A percentile compares a stretch with the other conserved stretches of the same genome.
Conservation (phyloP, 257 asterid species). For the Solanum pinnatisectum region DNA sequence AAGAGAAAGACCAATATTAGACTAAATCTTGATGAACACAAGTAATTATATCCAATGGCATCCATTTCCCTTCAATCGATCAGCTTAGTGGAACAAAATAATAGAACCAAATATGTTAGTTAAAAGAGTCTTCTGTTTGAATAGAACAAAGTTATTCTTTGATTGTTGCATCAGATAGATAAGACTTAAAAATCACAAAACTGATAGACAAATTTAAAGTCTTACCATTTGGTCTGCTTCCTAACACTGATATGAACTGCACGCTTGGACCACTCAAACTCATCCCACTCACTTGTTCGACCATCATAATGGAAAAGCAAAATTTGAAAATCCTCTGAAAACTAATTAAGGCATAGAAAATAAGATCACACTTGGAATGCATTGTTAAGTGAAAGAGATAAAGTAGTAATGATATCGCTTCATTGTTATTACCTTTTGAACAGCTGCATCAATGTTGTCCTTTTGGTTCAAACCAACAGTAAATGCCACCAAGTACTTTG, state of each 20-base stretch:
- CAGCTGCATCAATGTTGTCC: slow-evolving; percentile 59
- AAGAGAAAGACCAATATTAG: slow-evolving; percentile 4
- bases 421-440: slow-evolving; percentile 59
- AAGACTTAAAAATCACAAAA: neutral
- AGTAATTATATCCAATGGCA: neutral
- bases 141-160: neutral
- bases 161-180: neutral
- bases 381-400: neutral
- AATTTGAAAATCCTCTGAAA: slow-evolving; percentile 90
- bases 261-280: slow-evolving; percentile 86
- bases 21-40: neutral
- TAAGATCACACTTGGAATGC: neutral
- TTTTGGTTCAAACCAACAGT: slow-evolving; percentile 88
- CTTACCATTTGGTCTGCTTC: slow-evolving; percentile 94
- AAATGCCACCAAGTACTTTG: slow-evolving; percentile 84
- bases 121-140: neutral
- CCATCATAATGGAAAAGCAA: slow-evolving; percentile 98
- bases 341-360: slow-evolving; percentile 29
- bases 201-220: neutral
- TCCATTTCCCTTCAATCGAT: neutral
- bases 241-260: slow-evolving; percentile 84
- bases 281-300: slow-evolving; percentile 87
- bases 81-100: neutral
- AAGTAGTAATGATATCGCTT: neutral
- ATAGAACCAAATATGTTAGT: neutral